Percentiles rank a stretch among this genome's conserved stretches.
These are phyloP conservation scores for Trichoderma erinaceum DNA, from an alignment of 495 filamentous ascomycete species.

Conservation along the genomic window DNA sequence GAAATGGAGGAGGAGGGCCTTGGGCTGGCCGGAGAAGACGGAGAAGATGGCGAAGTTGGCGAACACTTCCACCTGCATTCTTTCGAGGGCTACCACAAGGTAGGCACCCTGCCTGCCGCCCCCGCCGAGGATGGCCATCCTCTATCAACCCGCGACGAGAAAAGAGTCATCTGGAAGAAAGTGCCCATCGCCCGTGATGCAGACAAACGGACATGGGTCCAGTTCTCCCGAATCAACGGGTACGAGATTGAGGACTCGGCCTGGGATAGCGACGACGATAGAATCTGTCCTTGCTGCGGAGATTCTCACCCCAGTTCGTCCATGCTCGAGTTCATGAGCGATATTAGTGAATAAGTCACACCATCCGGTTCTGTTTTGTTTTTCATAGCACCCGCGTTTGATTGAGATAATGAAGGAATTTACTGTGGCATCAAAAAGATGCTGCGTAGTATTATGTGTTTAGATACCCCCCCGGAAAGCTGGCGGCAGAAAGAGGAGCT, in stretches of 20 bases:
- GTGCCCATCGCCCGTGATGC: slow-evolving; percentile 29
- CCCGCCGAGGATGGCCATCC: slow-evolving; percentile 38
- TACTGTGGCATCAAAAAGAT: not conserved
- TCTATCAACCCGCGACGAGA: slow-evolving; percentile 29
- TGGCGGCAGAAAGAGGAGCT: slow-evolving; percentile 4
- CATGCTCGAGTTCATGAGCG: slow-evolving; percentile 24
- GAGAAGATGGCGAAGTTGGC: not conserved
- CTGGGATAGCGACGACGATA: slow-evolving; percentile 21
- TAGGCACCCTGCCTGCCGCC: slow-evolving; percentile 23
- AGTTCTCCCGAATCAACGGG: slow-evolving; percentile 39
- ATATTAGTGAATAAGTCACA: not conserved
- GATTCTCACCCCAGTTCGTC: slow-evolving; percentile 7
- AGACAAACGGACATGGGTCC: slow-evolving; percentile 32
- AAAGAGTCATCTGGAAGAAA: slow-evolving; percentile 41
- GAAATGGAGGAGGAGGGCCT: slow-evolving; percentile 21
- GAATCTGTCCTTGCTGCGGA: slow-evolving; percentile 15
- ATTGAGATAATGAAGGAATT: slow-evolving; percentile 13
- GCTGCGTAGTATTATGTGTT: slow-evolving; percentile 2
- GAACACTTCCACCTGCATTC: slow-evolving; percentile 10
- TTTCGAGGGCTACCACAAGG: slow-evolving; percentile 17
- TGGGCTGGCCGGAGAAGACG: slow-evolving; percentile 5
- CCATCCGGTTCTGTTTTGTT: not conserved
- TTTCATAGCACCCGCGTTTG: not conserved
- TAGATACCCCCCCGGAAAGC: slow-evolving; percentile 3
- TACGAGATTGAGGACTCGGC: slow-evolving; percentile 23